Percentiles rank a stretch among this genome's conserved stretches.
Evolutionary conservation across 805 yeast genomes (phyloP).

Genomic region (Cyberlindnera mississippiensis): DNA sequence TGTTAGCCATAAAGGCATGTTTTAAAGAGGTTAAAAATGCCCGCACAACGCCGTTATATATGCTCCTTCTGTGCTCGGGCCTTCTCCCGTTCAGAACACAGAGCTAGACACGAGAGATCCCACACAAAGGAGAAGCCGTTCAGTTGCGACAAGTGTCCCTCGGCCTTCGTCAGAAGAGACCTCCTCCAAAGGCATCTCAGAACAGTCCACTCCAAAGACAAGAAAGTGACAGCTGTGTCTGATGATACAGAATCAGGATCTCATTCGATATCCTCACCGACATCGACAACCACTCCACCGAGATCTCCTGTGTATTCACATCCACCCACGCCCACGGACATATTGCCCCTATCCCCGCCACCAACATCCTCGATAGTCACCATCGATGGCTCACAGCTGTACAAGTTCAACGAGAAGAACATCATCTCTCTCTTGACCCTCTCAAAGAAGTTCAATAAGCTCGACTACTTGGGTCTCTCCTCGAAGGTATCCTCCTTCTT

Average conservation of each 20-base stretch:
- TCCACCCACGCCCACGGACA: not conserved
- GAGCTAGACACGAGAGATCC: slow-evolving; percentile 72
- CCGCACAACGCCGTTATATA: slow-evolving; percentile 59
- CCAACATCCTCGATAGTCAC: not conserved
- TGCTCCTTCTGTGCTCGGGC: slow-evolving; percentile 80
- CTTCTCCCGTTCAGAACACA: slow-evolving; percentile 75
- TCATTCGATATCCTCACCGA: not conserved
- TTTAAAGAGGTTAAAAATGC: slow-evolving; percentile 14
- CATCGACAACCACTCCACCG: slow-evolving; percentile 1
- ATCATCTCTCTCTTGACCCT: slow-evolving; percentile 32
- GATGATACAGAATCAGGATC: not conserved
- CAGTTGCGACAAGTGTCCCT: slow-evolving; percentile 63
- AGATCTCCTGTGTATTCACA: not conserved
- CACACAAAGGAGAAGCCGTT: slow-evolving; percentile 82
- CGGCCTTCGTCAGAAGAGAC: slow-evolving; percentile 75
- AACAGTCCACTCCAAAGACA: slow-evolving; percentile 55
- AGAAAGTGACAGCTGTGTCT: not conserved
- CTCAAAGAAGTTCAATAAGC: slow-evolving; percentile 25
- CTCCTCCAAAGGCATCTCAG: slow-evolving; percentile 71
- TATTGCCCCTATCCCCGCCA: not conserved
- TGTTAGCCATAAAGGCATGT: no score
- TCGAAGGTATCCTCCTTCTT: slow-evolving; percentile 19
- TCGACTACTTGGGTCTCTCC: slow-evolving; percentile 14
- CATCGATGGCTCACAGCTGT: slow-evolving; percentile 5
- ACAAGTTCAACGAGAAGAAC: slow-evolving; percentile 27